Conservation (phyloP, 305 asterid species). For the Lippia alba region DNA sequence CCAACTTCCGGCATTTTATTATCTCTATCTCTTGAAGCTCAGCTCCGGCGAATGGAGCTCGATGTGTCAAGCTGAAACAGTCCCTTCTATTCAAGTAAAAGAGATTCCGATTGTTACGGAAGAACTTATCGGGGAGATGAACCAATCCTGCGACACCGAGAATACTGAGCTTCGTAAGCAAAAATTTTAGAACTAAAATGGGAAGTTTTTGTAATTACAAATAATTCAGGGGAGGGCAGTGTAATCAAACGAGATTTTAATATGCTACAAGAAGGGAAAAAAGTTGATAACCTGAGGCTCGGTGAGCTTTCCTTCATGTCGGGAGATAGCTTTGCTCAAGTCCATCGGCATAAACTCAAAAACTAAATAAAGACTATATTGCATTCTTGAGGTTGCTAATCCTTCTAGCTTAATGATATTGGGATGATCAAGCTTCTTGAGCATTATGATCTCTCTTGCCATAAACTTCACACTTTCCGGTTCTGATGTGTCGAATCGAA, state of each 20-base stretch:
- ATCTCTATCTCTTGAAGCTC: no score
- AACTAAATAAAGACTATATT: conserved; percentile 78
- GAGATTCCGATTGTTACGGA: no score
- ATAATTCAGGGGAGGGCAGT: background rate
- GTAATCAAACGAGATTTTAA: background rate
- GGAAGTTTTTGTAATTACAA: no score
- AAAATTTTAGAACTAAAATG: no score
- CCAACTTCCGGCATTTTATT: no score
- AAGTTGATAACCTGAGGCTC: conserved; percentile 63
- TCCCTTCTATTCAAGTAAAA: no score
- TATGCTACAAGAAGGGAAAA: conserved; percentile 4
- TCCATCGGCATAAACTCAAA: conserved; percentile 78
- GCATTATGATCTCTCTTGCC: conserved; percentile 85
- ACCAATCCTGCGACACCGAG: no score
- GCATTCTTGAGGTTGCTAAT: conserved; percentile 90
- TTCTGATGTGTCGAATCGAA: conserved; percentile 82
- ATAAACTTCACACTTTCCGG: conserved; percentile 75
- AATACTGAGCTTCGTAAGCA: no score
- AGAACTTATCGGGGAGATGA: no score
- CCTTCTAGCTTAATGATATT: conserved; percentile 83
- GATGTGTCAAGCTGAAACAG: no score
- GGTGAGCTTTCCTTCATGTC: conserved; percentile 59
- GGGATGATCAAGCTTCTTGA: conserved; percentile 75
- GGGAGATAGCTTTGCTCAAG: conserved; percentile 59
- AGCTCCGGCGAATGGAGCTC: no score